These are phyloP conservation scores for Durotheca rogersii DNA, from an alignment of 495 filamentous ascomycete genomes.

Conservation along the genomic window DNA sequence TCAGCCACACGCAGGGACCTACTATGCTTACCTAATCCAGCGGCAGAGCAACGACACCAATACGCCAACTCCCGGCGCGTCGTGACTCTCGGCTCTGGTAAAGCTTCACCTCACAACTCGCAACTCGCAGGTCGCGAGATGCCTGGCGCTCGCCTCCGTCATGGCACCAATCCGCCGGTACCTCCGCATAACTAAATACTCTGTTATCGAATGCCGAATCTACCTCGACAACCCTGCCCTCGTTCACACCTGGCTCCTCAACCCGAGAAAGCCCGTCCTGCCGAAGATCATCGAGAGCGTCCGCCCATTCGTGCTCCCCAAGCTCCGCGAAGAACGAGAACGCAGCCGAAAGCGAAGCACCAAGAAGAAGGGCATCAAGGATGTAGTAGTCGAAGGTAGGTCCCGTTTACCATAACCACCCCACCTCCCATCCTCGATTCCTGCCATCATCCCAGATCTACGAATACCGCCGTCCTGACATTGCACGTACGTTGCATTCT, in stretches of 20 bases:
- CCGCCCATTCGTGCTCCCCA: slow-evolving; percentile 81
- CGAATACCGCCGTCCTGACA: too few species aligned
- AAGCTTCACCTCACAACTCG: slow-evolving; percentile 11
- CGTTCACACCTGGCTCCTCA: slow-evolving; percentile 76
- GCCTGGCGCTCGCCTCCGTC: slow-evolving; percentile 6
- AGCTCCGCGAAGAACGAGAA: slow-evolving; percentile 85
- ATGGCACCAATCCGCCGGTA: slow-evolving; percentile 87
- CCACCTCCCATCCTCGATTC: too few species aligned
- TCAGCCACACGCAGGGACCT: too few species aligned
- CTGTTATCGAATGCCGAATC: slow-evolving; percentile 90
- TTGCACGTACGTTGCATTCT: too few species aligned
- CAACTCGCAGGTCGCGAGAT: slow-evolving; percentile 16
- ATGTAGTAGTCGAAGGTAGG: slow-evolving; percentile 80
- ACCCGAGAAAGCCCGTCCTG: slow-evolving; percentile 67
- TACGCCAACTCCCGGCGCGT: not conserved
- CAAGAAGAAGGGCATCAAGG: slow-evolving; percentile 77
- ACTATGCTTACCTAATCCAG: too few species aligned
- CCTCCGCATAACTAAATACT: slow-evolving; percentile 80
- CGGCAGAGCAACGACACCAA: too few species aligned
- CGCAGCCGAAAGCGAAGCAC: slow-evolving; percentile 58
- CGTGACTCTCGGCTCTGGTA: slow-evolving; percentile 9
- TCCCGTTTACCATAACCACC: too few species aligned
- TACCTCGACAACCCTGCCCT: slow-evolving; percentile 90
- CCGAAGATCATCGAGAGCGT: slow-evolving; percentile 79
- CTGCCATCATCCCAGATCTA: too few species aligned